These are phyloP conservation scores for Suillus fuscotomentosus DNA, from an alignment of 768 basidiomycete genomes.

Conservation along the genomic window DNA sequence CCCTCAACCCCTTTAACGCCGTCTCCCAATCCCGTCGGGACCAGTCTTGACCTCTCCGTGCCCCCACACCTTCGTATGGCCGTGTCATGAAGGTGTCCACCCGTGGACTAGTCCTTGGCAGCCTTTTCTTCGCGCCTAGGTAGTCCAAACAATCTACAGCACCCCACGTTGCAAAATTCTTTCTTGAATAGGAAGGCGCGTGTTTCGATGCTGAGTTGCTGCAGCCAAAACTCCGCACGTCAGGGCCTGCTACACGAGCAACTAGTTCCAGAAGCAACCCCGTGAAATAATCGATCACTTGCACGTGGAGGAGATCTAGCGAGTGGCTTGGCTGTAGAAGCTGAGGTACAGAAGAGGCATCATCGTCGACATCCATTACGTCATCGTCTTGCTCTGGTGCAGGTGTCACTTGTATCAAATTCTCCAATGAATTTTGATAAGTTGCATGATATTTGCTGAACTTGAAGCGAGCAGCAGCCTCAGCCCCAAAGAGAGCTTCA, in stretches of 20 bases:
- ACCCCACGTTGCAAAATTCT: slow-evolving; percentile 49
- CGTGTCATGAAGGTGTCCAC: slow-evolving; percentile 51
- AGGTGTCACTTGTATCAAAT: slow-evolving; percentile 11
- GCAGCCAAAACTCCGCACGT: slow-evolving; percentile 38
- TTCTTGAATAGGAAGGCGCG: slow-evolving; percentile 51
- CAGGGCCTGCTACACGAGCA: slow-evolving; percentile 48
- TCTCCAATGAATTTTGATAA: slow-evolving; percentile 31
- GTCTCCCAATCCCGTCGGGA: slow-evolving; percentile 64
- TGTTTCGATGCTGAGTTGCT: slow-evolving; percentile 44
- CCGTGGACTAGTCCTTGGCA: slow-evolving; percentile 39
- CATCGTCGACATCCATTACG: slow-evolving; percentile 66
- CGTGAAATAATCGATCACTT: slow-evolving; percentile 69
- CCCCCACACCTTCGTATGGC: slow-evolving; percentile 47
- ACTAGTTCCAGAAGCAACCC: slow-evolving; percentile 59
- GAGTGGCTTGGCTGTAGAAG: slow-evolving; percentile 50
- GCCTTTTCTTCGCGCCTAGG: slow-evolving; percentile 40
- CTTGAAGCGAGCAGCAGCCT: slow-evolving; percentile 31
- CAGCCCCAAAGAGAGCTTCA: slow-evolving; percentile 40
- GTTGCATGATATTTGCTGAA: slow-evolving; percentile 43
- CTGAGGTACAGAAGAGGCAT: slow-evolving; percentile 22
- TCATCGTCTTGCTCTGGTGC: slow-evolving; percentile 35
- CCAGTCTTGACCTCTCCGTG: slow-evolving; percentile 76
- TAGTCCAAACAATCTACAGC: slow-evolving; percentile 58
- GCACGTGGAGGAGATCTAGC: slow-evolving; percentile 63
- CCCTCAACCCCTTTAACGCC: slow-evolving; percentile 43